Percentiles rank a stretch among this genome's conserved stretches.
Evolutionary conservation across 495 filamentous ascomycete genomes (phyloP).

Genomic region (Xylaria sp.): DNA sequence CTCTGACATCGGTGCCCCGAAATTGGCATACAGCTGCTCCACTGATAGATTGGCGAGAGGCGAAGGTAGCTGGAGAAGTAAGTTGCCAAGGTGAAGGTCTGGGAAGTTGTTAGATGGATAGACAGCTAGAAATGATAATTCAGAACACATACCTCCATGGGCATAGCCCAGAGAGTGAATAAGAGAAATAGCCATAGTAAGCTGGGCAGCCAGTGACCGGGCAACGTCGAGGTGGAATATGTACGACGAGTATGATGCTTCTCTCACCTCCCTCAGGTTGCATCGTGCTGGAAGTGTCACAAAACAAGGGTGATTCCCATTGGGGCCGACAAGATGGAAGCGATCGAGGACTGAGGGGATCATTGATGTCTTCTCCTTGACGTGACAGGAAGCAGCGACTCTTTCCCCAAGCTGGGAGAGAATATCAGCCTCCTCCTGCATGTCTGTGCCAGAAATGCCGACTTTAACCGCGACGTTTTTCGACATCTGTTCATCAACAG

Average conservation of each 20-base stretch:
- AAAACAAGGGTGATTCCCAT: conserved; percentile 52
- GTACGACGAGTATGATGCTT: conserved; percentile 40
- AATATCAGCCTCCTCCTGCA: conserved; percentile 25
- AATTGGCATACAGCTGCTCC: conserved; percentile 42
- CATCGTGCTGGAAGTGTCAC: conserved; percentile 41
- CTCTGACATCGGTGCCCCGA: conserved; percentile 36
- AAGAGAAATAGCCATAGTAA: conserved; percentile 35
- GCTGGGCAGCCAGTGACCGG: conserved; percentile 50
- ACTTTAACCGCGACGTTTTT: conserved; percentile 42
- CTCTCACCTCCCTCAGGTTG: conserved; percentile 43
- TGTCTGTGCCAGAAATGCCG: conserved; percentile 26
- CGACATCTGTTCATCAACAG: conserved; percentile 37
- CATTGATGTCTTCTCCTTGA: conserved; percentile 14
- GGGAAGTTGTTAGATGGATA: not conserved
- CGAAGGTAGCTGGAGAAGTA: conserved; percentile 48
- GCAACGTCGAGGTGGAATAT: conserved; percentile 53
- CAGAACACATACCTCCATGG: conserved; percentile 41
- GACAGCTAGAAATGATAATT: not conserved
- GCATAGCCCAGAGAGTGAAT: conserved; percentile 46
- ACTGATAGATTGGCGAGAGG: conserved; percentile 42
- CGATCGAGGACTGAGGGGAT: conserved; percentile 49
- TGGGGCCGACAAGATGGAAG: conserved; percentile 51
- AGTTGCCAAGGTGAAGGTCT: conserved; percentile 50
- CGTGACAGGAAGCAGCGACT: not conserved
- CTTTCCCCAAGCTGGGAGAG: conserved; percentile 19